These are phyloP conservation scores for Mucor indicus DNA, from an alignment of 371 early-diverging fungal species.

Conservation along the genomic window DNA sequence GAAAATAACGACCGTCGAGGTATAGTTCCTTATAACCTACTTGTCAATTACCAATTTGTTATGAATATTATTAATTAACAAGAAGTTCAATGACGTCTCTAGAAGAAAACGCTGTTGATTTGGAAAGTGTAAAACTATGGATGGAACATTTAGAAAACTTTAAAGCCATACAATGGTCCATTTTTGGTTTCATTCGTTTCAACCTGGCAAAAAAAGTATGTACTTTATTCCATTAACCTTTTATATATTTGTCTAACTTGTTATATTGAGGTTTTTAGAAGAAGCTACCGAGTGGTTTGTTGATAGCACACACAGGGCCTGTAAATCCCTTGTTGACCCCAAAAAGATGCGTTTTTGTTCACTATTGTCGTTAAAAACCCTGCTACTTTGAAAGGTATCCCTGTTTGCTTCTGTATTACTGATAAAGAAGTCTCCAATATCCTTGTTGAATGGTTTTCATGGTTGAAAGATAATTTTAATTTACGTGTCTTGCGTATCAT, in stretches of 20 bases:
- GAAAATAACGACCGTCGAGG: no score
- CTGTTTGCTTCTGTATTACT: constrained; percentile 10
- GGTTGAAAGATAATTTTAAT: background rate
- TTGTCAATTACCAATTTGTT: no score
- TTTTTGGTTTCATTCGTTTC: constrained; percentile 1
- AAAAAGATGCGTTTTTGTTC: background rate
- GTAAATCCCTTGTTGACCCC: background rate
- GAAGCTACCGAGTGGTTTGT: constrained; percentile 2
- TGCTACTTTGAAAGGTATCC: background rate
- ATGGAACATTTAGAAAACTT: no score
- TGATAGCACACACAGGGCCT: constrained; percentile 2
- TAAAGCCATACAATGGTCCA: no score
- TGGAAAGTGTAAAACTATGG: no score
- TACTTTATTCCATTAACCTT: background rate
- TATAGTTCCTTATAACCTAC: no score
- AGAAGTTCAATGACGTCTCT: no score
- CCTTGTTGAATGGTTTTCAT: background rate
- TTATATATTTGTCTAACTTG: no score
- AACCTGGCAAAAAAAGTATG: background rate
- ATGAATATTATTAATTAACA: no score
- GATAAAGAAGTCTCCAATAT: background rate
- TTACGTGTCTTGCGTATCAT: background rate
- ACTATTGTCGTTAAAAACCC: background rate
- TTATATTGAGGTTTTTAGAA: no score
- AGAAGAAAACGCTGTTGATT: no score